Evolutionary conservation across 1,284 basidiomycete species (phyloP).

Genomic region (Irpex sp.): DNA sequence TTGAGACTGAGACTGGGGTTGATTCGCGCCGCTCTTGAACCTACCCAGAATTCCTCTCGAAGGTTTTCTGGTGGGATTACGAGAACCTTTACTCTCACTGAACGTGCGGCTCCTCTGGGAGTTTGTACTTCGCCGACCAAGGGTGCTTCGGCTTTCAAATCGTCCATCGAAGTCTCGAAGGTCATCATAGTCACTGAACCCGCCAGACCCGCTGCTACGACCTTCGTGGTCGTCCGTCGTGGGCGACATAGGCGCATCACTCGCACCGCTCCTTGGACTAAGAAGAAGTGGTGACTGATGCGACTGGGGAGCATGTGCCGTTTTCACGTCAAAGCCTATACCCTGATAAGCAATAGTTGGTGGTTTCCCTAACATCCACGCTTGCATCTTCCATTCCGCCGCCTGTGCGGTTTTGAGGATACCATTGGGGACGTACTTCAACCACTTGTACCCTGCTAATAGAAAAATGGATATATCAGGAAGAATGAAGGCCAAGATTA

Average conservation of each 20-base stretch:
- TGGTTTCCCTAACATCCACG: slow-evolving; percentile 95
- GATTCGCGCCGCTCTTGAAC: slow-evolving; percentile 40
- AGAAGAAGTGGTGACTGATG: slow-evolving; percentile 3
- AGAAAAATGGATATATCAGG: background rate
- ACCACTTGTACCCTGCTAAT: slow-evolving; percentile 86
- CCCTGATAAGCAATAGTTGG: slow-evolving; percentile 78
- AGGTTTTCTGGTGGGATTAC: slow-evolving; percentile 45
- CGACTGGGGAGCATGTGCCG: slow-evolving; percentile 32
- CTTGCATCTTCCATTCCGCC: slow-evolving; percentile 95
- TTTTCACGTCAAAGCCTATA: slow-evolving; percentile 63
- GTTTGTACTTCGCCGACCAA: slow-evolving; percentile 40
- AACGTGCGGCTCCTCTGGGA: slow-evolving; percentile 30
- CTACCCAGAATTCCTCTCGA: slow-evolving; percentile 64
- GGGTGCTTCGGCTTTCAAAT: slow-evolving; percentile 74
- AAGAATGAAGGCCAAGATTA: slow-evolving; percentile 3
- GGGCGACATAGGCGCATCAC: slow-evolving; percentile 15
- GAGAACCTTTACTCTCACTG: slow-evolving; percentile 31
- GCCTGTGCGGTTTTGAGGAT: slow-evolving; percentile 94
- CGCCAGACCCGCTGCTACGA: slow-evolving; percentile 36
- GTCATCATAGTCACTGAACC: slow-evolving; percentile 83
- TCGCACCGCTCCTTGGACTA: background rate
- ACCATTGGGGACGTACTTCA: slow-evolving; percentile 93
- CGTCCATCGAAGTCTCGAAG: slow-evolving; percentile 78
- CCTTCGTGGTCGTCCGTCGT: slow-evolving; percentile 31
- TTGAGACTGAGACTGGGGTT: slow-evolving; percentile 38